Conservation (phyloP, 768 basidiomycete species). For the Rhizopogon vinicolor region DNA sequence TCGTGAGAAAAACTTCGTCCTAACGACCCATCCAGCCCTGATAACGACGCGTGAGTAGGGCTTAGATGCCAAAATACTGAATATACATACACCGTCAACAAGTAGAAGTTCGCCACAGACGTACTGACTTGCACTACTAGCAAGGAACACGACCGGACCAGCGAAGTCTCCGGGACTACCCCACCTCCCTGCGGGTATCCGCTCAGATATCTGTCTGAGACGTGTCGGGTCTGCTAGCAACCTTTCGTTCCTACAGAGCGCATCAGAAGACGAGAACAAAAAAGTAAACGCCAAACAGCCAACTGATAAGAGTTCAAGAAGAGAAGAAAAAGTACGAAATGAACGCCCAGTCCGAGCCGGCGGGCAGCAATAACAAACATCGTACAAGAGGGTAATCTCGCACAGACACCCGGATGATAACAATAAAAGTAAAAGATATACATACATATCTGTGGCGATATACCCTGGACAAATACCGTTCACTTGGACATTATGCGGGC, state of each 20-base stretch:
- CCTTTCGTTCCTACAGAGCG: slow-evolving; percentile 52
- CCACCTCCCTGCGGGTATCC: slow-evolving; percentile 69
- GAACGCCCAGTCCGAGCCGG: background rate
- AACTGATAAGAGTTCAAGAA: slow-evolving; percentile 3
- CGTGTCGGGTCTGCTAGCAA: slow-evolving; percentile 58
- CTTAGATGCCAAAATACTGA: slow-evolving; percentile 1
- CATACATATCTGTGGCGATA: slow-evolving; percentile 84
- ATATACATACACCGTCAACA: slow-evolving; percentile 60
- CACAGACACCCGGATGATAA: slow-evolving; percentile 3
- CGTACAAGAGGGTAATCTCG: slow-evolving; percentile 2
- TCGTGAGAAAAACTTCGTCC: slow-evolving; percentile 2
- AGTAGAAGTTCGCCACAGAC: slow-evolving; percentile 64
- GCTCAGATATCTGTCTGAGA: slow-evolving; percentile 62
- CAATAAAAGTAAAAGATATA: slow-evolving; percentile 21
- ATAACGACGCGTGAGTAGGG: slow-evolving; percentile 9
- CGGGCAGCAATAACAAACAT: background rate
- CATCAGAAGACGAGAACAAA: slow-evolving; percentile 8
- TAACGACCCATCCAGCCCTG: slow-evolving; percentile 64
- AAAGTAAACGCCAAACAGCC: slow-evolving; percentile 3
- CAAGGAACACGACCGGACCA: slow-evolving; percentile 63
- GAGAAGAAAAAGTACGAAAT: background rate
- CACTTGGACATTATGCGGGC: slow-evolving; percentile 80
- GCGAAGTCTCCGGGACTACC: slow-evolving; percentile 63
- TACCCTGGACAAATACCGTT: slow-evolving; percentile 89
- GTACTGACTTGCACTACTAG: slow-evolving; percentile 59